Percentiles rank a stretch among this genome's conserved stretches.
These are phyloP conservation scores for Boletus huronensis DNA, from an alignment of 768 basidiomycete genomes.

Conservation along the genomic window DNA sequence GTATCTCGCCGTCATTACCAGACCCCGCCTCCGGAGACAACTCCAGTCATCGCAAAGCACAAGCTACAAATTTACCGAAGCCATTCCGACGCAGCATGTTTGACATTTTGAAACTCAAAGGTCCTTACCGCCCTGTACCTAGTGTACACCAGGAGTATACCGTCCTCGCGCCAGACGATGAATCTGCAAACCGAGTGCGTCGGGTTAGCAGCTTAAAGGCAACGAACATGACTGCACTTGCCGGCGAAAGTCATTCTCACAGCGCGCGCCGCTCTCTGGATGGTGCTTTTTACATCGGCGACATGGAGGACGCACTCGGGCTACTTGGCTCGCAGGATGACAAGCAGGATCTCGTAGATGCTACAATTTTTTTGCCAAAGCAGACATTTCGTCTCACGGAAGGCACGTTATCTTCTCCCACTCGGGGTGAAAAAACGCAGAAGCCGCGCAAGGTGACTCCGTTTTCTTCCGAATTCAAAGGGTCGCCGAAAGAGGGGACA, in stretches of 20 bases:
- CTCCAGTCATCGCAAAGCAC: neutral
- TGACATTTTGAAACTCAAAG: slow-evolving; percentile 19
- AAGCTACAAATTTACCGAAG: slow-evolving; percentile 5
- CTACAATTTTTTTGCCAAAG: neutral
- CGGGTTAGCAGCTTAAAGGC: slow-evolving; percentile 1
- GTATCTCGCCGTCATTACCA: neutral
- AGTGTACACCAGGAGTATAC: neutral
- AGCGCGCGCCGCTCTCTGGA: neutral
- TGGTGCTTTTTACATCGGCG: neutral
- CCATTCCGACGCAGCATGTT: slow-evolving; percentile 22
- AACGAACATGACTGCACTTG: neutral
- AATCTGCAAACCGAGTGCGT: neutral
- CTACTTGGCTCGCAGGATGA: neutral
- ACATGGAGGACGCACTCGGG: neutral
- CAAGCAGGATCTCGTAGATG: neutral
- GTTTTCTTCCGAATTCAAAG: slow-evolving; percentile 1
- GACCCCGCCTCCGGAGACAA: neutral
- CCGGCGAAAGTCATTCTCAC: neutral
- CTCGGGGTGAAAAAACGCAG: neutral
- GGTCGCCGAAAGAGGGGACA: neutral
- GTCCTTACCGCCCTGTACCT: neutral
- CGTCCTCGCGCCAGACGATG: neutral
- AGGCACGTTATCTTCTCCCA: neutral
- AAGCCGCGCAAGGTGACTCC: slow-evolving; percentile 9
- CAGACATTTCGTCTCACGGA: neutral